Conservation (phyloP, 352 stramenopile genomes). For the Globisporangium polare region DNA sequence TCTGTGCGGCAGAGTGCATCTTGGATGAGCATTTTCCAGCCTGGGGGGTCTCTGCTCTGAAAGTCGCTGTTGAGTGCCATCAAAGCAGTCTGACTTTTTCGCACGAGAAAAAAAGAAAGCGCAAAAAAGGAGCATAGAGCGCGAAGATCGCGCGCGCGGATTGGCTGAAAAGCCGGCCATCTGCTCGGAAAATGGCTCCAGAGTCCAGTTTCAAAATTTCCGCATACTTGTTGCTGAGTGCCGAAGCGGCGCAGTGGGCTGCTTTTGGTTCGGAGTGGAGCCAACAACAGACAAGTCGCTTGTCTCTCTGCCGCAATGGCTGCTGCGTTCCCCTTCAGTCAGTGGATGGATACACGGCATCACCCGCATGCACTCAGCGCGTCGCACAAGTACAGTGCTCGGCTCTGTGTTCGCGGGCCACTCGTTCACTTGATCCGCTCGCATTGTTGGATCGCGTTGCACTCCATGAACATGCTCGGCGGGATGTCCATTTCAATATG, state of each 20-base stretch:
- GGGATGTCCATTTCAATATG: too few species aligned
- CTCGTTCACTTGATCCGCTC: too few species aligned
- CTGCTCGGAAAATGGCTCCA: not conserved
- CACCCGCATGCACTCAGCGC: too few species aligned
- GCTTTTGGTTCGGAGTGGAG: not conserved
- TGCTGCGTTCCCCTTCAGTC: not conserved
- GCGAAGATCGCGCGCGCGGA: not conserved
- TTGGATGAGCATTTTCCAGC: not conserved
- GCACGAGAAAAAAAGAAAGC: not conserved
- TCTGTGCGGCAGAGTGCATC: too few species aligned
- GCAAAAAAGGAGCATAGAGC: conserved; percentile 4
- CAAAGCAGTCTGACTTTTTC: conserved; percentile 5
- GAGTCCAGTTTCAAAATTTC: conserved; percentile 4
- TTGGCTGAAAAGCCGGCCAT: not conserved
- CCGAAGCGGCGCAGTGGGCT: not conserved
- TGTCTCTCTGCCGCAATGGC: not conserved
- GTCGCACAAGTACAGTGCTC: too few species aligned
- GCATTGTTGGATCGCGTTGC: too few species aligned
- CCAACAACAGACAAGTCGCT: not conserved
- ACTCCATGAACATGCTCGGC: too few species aligned
- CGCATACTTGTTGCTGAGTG: not conserved
- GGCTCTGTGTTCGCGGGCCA: too few species aligned
- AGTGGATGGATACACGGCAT: not conserved
- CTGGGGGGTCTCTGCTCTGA: not conserved
- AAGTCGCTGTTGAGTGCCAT: not conserved